A percentile compares a stretch with the other conserved stretches of the same genome.
These are phyloP conservation scores for Tuber microsphaerosporum DNA, from an alignment of 495 filamentous ascomycete species.

Conservation along the genomic window DNA sequence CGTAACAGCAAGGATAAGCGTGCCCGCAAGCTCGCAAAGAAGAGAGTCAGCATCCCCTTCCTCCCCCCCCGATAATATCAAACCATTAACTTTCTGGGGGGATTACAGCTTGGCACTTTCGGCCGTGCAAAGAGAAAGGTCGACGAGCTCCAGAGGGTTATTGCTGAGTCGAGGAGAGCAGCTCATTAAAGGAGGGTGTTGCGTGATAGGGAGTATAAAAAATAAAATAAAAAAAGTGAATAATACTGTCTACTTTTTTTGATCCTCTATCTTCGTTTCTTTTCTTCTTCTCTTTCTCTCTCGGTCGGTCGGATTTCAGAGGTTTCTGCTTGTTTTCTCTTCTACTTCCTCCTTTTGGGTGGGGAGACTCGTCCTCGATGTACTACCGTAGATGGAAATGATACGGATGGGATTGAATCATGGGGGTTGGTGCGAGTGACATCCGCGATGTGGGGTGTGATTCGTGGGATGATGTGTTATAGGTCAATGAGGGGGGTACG, in stretches of 20 bases:
- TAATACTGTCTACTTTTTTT: not conserved
- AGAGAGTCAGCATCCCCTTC: constrained; percentile 53
- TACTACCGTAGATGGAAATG: not conserved
- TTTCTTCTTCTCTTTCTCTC: not conserved
- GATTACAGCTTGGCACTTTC: constrained; percentile 79
- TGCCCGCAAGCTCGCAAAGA: constrained; percentile 98
- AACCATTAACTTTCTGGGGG: constrained; percentile 19
- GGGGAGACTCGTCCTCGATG: not conserved
- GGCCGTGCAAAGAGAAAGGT: constrained; percentile 97
- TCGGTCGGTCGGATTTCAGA: not conserved
- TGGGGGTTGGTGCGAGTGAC: not conserved
- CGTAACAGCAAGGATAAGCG: constrained; percentile 99
- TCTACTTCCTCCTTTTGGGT: not conserved
- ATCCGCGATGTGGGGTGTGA: not conserved
- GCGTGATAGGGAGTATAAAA: constrained; percentile 25
- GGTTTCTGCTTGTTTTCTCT: not conserved
- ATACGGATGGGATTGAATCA: not conserved
- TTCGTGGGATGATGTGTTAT: not conserved
- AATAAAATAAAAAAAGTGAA: constrained; percentile 28
- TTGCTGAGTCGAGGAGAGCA: constrained; percentile 84
- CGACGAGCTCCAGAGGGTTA: constrained; percentile 93
- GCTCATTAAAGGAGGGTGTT: constrained; percentile 40
- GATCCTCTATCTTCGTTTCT: not conserved
- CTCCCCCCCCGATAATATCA: constrained; percentile 8
- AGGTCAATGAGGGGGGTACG: not conserved